Evolutionary conservation across 768 basidiomycete species (phyloP).

Genomic region (Leccinum olivaceopallidum): DNA sequence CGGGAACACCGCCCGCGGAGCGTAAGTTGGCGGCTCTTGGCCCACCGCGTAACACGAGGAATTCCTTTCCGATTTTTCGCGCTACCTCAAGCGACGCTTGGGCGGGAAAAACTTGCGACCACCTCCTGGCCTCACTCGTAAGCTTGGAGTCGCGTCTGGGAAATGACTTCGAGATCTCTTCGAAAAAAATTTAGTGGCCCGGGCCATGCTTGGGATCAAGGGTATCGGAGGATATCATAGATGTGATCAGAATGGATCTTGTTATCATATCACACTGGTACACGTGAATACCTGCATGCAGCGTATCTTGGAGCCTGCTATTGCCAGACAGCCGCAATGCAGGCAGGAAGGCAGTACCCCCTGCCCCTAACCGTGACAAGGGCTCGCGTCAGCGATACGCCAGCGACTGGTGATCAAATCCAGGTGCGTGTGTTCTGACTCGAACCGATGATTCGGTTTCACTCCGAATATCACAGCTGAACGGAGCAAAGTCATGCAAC

Average conservation of each 20-base stretch:
- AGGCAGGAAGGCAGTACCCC: not conserved
- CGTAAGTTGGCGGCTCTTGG: conserved; percentile 10
- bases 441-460: not conserved
- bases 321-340: not conserved
- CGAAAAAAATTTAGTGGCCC: too few relatives aligned
- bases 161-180: not conserved
- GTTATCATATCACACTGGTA: conserved; percentile 15
- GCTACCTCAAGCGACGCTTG: not conserved
- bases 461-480: not conserved
- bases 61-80: not conserved
- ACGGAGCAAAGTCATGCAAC: not conserved
- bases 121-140: not conserved
- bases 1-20: conserved; percentile 7
- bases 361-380: conserved; percentile 17
- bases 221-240: conserved; percentile 9
- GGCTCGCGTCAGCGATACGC: conserved; percentile 11
- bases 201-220: conserved; percentile 20
- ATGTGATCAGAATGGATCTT: conserved; percentile 14
- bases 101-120: not conserved
- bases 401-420: conserved; percentile 8
- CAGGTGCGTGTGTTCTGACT: conserved; percentile 15
- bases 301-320: not conserved
- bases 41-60: conserved; percentile 2
- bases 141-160: not conserved
- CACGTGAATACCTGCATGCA: conserved; percentile 25